These are phyloP conservation scores for Arthrobotrys sphaeroides DNA, from an alignment of 2,329 filamentous ascomycete genomes.

Conservation along the genomic window DNA sequence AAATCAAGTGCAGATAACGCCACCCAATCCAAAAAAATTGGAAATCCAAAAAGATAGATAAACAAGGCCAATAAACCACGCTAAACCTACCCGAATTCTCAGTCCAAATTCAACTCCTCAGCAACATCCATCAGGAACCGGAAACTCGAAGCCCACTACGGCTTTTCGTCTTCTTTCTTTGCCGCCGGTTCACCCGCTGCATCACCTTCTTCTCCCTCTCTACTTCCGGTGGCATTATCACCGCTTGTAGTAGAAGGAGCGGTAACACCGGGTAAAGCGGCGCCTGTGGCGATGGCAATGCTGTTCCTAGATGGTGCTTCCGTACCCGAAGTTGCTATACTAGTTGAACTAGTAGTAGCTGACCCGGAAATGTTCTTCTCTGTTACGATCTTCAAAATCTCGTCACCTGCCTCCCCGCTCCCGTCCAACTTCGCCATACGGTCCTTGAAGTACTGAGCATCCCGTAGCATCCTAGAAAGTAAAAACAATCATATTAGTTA, in stretches of 20 bases:
- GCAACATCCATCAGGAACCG: background rate
- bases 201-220: slow-evolving; percentile 7
- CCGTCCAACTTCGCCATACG: slow-evolving; percentile 81
- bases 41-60: no score
- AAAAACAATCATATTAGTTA: slow-evolving; percentile 55
- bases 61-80: no score
- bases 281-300: slow-evolving; percentile 1
- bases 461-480: slow-evolving; percentile 74
- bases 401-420: slow-evolving; percentile 76
- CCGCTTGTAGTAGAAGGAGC: background rate
- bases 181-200: slow-evolving; percentile 26
- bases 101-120: slow-evolving; percentile 3
- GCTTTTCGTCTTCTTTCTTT: slow-evolving; percentile 19
- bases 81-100: no score
- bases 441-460: slow-evolving; percentile 76
- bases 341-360: no score
- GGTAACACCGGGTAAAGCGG: background rate
- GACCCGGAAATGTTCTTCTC: slow-evolving; percentile 65
- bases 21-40: no score
- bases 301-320: background rate
- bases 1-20: no score
- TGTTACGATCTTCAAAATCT: slow-evolving; percentile 73
- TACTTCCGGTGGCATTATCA: background rate
- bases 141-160: slow-evolving; percentile 1
- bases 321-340: no score